Evolutionary conservation across 1,139 yeast genomes (phyloP).

Genomic region (Blastobotrys illinoisensis): DNA sequence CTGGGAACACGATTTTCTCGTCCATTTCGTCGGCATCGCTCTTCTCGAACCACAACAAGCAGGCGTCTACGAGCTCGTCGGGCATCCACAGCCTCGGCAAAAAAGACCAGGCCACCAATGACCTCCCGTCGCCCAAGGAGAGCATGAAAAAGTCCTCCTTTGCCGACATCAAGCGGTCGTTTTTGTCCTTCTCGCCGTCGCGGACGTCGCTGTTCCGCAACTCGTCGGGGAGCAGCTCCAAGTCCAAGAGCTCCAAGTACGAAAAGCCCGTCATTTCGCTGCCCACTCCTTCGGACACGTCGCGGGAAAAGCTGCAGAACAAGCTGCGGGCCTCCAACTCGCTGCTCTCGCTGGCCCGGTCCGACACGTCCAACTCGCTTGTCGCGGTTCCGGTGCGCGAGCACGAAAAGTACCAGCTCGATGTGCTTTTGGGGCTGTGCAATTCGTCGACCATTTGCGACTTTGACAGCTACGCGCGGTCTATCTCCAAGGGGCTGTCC

Average conservation of each 20-base stretch:
- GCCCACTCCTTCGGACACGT: slow-evolving; percentile 51
- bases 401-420: slow-evolving; percentile 29
- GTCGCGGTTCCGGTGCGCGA: slow-evolving; percentile 32
- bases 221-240: slow-evolving; percentile 12
- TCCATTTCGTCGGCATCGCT: slow-evolving; percentile 15
- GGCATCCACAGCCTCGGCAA: not conserved
- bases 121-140: slow-evolving; percentile 2
- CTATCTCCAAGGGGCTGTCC: slow-evolving; percentile 21
- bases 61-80: slow-evolving; percentile 7
- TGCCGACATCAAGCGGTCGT: slow-evolving; percentile 16
- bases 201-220: slow-evolving; percentile 2
- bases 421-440: slow-evolving; percentile 36
- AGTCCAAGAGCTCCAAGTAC: slow-evolving; percentile 6
- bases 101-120: not conserved
- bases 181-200: slow-evolving; percentile 15
- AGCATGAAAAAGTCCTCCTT: slow-evolving; percentile 13
- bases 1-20: slow-evolving; percentile 17
- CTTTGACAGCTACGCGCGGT: slow-evolving; percentile 29
- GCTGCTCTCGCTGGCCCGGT: slow-evolving; percentile 37
- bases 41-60: slow-evolving; percentile 8
- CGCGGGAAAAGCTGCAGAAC: slow-evolving; percentile 49
- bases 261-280: slow-evolving; percentile 45
- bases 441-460: slow-evolving; percentile 28
- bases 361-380: slow-evolving; percentile 23
- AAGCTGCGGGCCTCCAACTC: slow-evolving; percentile 51